A percentile compares a stretch with the other conserved stretches of the same genome.
Conservation (phyloP, 2,329 filamentous ascomycete species). For the Pseudogymnoascus sp. region DNA sequence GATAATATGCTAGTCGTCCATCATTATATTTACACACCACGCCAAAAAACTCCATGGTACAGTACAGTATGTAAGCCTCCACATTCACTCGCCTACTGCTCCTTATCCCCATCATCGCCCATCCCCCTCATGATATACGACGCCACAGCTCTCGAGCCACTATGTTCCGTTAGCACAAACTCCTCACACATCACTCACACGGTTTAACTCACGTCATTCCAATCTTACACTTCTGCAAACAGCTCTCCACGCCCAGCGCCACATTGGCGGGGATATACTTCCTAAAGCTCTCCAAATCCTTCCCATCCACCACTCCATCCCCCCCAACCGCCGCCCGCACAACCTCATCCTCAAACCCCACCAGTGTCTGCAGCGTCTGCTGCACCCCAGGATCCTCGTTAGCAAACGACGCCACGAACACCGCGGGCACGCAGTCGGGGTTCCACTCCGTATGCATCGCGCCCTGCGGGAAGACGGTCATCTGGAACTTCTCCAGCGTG, state of each 20-base stretch:
- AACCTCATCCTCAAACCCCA: slow-evolving; percentile 28
- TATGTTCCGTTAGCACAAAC: neutral
- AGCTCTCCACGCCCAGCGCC: slow-evolving; percentile 36
- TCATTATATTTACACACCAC: neutral
- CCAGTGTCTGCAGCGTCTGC: slow-evolving; percentile 30
- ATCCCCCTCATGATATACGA: neutral
- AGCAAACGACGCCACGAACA: slow-evolving; percentile 15
- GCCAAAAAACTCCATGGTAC: neutral
- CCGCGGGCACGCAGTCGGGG: slow-evolving; percentile 17
- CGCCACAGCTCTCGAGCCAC: neutral
- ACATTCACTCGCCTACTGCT: neutral
- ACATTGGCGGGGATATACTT: slow-evolving; percentile 32
- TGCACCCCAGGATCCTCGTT: slow-evolving; percentile 30
- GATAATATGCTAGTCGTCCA: neutral
- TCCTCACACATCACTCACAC: neutral
- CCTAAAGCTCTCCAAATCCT: slow-evolving; percentile 27
- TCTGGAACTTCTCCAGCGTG: slow-evolving; percentile 12
- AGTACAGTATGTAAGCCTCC: neutral
- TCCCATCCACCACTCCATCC: slow-evolving; percentile 23
- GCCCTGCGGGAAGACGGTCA: slow-evolving; percentile 26
- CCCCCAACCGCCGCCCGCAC: slow-evolving; percentile 25
- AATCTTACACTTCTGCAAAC: slow-evolving; percentile 34
- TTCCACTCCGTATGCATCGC: slow-evolving; percentile 18
- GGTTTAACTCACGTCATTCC: slow-evolving; percentile 20
- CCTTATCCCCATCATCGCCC: neutral